These are phyloP conservation scores for Claviceps paspali DNA, from an alignment of 2,329 filamentous ascomycete species.

Conservation along the genomic window DNA sequence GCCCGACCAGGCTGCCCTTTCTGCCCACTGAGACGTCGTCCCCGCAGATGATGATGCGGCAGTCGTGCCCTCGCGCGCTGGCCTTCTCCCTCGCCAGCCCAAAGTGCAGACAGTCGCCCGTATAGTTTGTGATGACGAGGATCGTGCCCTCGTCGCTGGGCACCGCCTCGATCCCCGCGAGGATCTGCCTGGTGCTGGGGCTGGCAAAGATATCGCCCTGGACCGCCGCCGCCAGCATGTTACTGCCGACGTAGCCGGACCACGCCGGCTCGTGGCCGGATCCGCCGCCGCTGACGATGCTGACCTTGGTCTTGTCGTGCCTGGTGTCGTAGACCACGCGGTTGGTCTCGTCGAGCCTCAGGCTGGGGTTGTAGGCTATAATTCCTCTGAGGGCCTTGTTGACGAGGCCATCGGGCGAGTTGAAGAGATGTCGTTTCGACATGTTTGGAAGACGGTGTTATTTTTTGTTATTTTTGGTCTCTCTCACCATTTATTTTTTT, in stretches of 20 bases:
- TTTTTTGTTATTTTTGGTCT: too few species aligned
- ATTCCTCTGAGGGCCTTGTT: constrained; percentile 35
- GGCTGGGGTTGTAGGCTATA: constrained; percentile 35
- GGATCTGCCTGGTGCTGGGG: constrained; percentile 47
- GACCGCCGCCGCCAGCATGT: constrained; percentile 45
- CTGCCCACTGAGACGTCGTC: constrained; percentile 51
- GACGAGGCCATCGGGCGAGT: constrained; percentile 37
- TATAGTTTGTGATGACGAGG: constrained; percentile 50
- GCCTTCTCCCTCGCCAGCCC: constrained; percentile 44
- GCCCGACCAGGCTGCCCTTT: constrained; percentile 41
- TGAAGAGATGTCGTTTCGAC: constrained; percentile 38
- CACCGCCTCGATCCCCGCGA: constrained; percentile 39
- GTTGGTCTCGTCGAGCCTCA: constrained; percentile 34
- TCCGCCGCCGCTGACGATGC: constrained; percentile 38
- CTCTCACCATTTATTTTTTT: too few species aligned
- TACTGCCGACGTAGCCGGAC: constrained; percentile 46
- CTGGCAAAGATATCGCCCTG: constrained; percentile 49
- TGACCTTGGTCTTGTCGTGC: constrained; percentile 28
- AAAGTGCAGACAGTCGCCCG: constrained; percentile 48
- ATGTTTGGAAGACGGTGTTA: too few species aligned
- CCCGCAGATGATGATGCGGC: constrained; percentile 44
- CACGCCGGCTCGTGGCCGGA: constrained; percentile 48
- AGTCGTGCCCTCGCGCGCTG: constrained; percentile 35
- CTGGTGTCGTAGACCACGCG: constrained; percentile 34
- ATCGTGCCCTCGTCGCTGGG: constrained; percentile 41